Base-by-base conservation (phyloP, 768 basidiomycete species). In the Leccinum olivaceopallidum region DNA sequence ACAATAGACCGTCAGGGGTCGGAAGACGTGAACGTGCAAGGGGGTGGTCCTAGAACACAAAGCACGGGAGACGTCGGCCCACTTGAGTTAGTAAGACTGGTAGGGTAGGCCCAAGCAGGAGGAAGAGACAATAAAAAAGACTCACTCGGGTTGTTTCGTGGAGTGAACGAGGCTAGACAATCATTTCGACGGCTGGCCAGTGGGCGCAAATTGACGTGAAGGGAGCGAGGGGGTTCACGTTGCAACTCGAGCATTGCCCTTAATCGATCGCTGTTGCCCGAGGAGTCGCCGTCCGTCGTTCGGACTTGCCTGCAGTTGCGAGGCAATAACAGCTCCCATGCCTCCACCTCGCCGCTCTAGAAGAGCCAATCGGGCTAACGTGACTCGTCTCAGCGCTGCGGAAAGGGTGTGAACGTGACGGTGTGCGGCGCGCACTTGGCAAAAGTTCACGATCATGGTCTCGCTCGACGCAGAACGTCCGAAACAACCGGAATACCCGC, bases 121-220 rank as follows among this genome's bases (percentile, higher is more conserved):
- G 30, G 16, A 30, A 20, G 16, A 58, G 59, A 52, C 39, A 53
- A 55, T 32, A 56, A 50, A 36, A 52, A 47, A 26, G 16, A 55
- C 69, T 67, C 58, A 67, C 70, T 51, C 28, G 44, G 62, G 62
- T 63, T 36, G 68, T 59, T 60, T 55, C 36, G 62, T 48, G 39
- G 48, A 39, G 37, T 37, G 47, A 62, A 48, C n/a, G 55, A 51
- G 60, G 56, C 71, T 70, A 71, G 55, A 61, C 47, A 51, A 55
- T 60, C 69, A 72, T 72, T 60, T 54, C 30, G 51, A 51, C 49
- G 24, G 58, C 55, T 49, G 47, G 44, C 54, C 10, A 16, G 48
- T 28, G 52, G 65, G 63, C 59, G 65, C 42, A 65, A 69, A 55
- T 60, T 44, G 68, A 52, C 54, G 67, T 64, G 65, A 65, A 67